These are phyloP conservation scores for Pseudocercospora vitis DNA, from an alignment of 2,329 filamentous ascomycete species.

Conservation along the genomic window DNA sequence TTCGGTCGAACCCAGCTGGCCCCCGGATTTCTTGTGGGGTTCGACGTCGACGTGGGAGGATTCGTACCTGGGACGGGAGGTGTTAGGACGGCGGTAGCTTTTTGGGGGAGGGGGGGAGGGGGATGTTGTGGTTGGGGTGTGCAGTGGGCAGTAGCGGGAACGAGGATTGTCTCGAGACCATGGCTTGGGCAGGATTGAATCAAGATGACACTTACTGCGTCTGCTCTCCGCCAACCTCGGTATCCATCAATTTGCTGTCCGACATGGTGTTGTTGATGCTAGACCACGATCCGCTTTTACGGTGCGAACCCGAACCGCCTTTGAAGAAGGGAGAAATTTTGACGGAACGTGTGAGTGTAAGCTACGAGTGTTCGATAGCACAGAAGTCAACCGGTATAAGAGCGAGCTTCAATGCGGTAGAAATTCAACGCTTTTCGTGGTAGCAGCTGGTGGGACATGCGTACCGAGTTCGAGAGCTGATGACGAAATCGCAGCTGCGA, in stretches of 20 bases:
- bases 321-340: conserved; percentile 8
- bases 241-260: conserved; percentile 56
- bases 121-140: neutral
- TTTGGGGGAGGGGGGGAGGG: neutral
- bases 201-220: conserved; percentile 58
- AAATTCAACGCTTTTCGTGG: no score
- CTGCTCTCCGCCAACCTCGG: conserved; percentile 59
- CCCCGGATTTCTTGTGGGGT: conserved; percentile 56
- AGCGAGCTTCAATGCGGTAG: no score
- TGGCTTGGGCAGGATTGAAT: no score
- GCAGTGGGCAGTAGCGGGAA: no score
- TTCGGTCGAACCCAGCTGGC: conserved; percentile 51
- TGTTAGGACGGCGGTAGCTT: no score
- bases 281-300: conserved; percentile 3
- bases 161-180: no score
- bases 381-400: no score
- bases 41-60: conserved; percentile 52
- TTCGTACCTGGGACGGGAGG: conserved; percentile 56
- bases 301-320: conserved; percentile 3
- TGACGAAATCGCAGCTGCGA: conserved; percentile 4
- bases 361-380: neutral
- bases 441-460: no score
- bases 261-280: conserved; percentile 44
- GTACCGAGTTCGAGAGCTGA: conserved; percentile 15
- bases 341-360: neutral